These are phyloP conservation scores for Maudiozyma turicensis DNA, from an alignment of 805 yeast species.

Conservation along the genomic window DNA sequence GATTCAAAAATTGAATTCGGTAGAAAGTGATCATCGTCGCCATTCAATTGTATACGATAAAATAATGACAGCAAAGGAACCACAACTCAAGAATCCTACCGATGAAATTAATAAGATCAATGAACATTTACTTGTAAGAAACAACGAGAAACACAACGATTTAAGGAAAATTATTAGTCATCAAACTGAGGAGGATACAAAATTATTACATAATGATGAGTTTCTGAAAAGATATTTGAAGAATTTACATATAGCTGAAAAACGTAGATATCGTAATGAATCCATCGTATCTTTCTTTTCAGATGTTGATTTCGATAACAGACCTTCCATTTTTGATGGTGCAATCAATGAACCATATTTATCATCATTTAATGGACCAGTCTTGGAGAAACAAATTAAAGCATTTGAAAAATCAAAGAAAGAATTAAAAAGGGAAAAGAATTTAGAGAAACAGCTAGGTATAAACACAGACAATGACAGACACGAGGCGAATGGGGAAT, in stretches of 20 bases:
- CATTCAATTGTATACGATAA: constrained; percentile 10
- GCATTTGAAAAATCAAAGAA: constrained; percentile 8
- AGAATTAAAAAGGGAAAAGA: constrained; percentile 1
- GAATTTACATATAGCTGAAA: constrained; percentile 6
- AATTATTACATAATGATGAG: constrained; percentile 1
- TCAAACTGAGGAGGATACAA: background rate
- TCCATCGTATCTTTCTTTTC: constrained; percentile 39
- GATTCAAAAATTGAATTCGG: constrained; percentile 19
- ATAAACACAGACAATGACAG: background rate
- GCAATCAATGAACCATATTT: constrained; percentile 25
- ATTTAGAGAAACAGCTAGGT: background rate
- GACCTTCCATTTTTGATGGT: constrained; percentile 45
- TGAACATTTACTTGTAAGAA: background rate
- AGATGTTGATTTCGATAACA: constrained; percentile 39
- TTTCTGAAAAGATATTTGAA: constrained; percentile 7
- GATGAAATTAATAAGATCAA: background rate
- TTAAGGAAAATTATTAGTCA: background rate
- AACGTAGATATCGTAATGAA: constrained; percentile 6
- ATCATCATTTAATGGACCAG: constrained; percentile 25
- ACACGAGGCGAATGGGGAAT: background rate
- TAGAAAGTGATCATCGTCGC: constrained; percentile 8
- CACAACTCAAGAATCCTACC: background rate
- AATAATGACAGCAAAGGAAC: background rate
- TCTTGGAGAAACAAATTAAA: constrained; percentile 20
- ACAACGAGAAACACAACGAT: background rate